Evolutionary conservation across 768 basidiomycete species (phyloP), one percentile per base, ranked within the genome.

Genomic region (Pleurotus citrinopileatus): DNA sequence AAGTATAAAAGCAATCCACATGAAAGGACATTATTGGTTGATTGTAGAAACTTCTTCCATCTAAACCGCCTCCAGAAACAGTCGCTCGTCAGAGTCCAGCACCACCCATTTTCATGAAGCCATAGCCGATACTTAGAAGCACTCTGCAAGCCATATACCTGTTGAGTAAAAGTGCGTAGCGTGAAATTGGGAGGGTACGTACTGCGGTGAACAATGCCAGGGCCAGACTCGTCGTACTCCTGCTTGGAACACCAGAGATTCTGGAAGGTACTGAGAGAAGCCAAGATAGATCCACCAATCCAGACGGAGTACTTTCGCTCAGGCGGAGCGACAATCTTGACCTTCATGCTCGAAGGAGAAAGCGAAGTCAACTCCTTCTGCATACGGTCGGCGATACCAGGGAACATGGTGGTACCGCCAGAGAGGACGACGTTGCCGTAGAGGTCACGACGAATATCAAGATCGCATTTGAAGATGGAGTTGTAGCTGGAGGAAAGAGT

Each of bases 271-370:
- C 84, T 87, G 45, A 96, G 81, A 27, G 91, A 93, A 38, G 92
- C 93, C 62, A 90, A 73, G 62, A 89, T 90, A 38, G 86, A 87
- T 56, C 87, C 88, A 76, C 88, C 88, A 62, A 93, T 93, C 91
- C 94, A 96, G 73, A 95, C 93, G 53, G 90, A 92, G 82, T 94
- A 93, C 70, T 92, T 95, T 63, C 92, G 78, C 78, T 95, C 93
- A 52, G 93, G 91, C 43, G 93, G 92, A 57, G 91, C 89, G 55
- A 91, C 88, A 52, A 94, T 92, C 84, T 92, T 93, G 76, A 93
- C 87, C 84, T 93, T 94, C 89, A 95, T 88, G 74, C 87, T 90
- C 56, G 88, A 81, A 22, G 93, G 93, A 53, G 88, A 81, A 60
- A 94, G 79, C 20, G 85, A 75, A 22, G 88, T 88, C 67, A 95